phyloP scores from a whole-genome alignment of 768 basidiomycete genomes.

The Coprinopsis sp. region DNA sequence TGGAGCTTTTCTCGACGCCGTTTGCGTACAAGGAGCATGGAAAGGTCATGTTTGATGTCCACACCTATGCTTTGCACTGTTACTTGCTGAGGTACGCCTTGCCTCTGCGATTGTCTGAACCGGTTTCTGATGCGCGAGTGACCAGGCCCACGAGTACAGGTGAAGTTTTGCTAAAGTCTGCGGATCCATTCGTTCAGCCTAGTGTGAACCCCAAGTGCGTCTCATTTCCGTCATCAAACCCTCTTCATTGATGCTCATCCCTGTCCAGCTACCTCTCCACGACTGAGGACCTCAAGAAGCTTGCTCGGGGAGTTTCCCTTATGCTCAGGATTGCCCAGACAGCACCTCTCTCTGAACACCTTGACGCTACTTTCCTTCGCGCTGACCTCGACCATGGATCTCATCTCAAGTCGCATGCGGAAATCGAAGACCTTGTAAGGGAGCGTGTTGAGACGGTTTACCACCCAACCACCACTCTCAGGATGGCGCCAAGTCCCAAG shows the following conservation, averaged over 20 bases:
- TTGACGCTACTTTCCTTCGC: conserved; percentile 30
- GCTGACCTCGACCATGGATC: conserved; percentile 37
- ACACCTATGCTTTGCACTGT: conserved; percentile 38
- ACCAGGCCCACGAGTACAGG: conserved; percentile 41
- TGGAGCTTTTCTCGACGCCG: conserved; percentile 42
- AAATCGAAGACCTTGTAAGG: conserved; percentile 37
- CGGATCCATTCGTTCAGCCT: conserved; percentile 40
- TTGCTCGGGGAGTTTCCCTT: conserved; percentile 38
- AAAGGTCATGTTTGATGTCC: conserved; percentile 25
- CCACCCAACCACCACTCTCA: conserved; percentile 42
- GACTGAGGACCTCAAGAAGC: conserved; percentile 37
- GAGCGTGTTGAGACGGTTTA: conserved; percentile 44
- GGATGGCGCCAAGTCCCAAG: conserved; percentile 36
- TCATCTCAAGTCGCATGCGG: conserved; percentile 35
- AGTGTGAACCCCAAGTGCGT: conserved; percentile 41
- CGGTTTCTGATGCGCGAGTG: not conserved
- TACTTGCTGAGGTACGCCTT: conserved; percentile 35
- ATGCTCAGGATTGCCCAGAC: conserved; percentile 34
- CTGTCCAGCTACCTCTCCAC: conserved; percentile 35
- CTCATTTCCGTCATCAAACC: not conserved
- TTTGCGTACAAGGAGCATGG: conserved; percentile 43
- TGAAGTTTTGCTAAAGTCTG: conserved; percentile 32
- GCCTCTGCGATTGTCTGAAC: not conserved
- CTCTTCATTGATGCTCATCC: not conserved
- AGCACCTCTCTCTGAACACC: conserved; percentile 32